A percentile compares a stretch with the other conserved stretches of the same genome.
Evolutionary conservation across 768 basidiomycete species (phyloP).

Genomic region (Termitomyces sp.): DNA sequence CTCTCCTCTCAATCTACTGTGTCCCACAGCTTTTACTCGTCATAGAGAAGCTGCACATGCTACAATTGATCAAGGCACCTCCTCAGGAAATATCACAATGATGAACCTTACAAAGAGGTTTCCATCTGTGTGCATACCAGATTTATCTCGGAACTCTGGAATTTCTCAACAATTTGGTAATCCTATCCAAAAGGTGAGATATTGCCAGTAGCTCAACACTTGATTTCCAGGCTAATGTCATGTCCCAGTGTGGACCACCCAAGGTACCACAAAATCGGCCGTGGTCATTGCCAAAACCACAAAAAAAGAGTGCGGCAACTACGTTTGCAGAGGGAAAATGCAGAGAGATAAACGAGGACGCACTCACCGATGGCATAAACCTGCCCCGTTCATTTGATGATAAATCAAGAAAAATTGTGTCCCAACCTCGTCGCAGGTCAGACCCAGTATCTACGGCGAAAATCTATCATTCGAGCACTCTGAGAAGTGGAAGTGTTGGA

Average conservation of each 20-base stretch:
- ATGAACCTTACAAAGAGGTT: constrained; percentile 5
- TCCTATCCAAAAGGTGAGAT: too few relatives aligned
- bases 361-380: too few relatives aligned
- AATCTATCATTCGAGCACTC: not conserved
- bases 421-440: not conserved
- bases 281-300: not conserved
- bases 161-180: too few relatives aligned
- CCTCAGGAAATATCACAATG: not conserved
- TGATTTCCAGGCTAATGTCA: not conserved
- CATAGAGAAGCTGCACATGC: not conserved
- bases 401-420: too few relatives aligned
- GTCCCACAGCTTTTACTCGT: not conserved
- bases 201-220: not conserved
- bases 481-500: too few relatives aligned
- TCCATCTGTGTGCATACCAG: not conserved
- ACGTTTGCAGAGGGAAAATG: not conserved
- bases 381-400: not conserved
- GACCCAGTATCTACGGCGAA: not conserved
- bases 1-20: not conserved
- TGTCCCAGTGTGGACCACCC: not conserved
- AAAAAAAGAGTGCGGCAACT: not conserved
- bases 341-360: not conserved
- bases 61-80: not conserved
- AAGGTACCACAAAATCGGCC: not conserved
- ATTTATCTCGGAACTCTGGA: too few relatives aligned